A percentile compares a stretch with the other conserved stretches of the same genome.
Conservation (phyloP, 352 stramenopile genomes). For the Phytophthora palmivora region DNA sequence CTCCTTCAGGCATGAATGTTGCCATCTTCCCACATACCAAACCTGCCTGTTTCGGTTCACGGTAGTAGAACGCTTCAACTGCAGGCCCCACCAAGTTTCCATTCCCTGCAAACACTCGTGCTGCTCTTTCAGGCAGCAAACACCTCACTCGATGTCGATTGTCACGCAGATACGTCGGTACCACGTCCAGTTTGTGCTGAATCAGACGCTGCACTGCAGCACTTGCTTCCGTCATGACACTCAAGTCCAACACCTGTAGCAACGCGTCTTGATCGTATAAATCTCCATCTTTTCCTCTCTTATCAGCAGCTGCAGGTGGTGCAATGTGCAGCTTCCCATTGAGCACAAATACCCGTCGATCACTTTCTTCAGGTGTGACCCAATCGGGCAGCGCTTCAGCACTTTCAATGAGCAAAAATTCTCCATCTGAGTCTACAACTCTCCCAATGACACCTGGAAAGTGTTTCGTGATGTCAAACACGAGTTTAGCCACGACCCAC, state of each 20-base stretch:
- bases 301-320: conserved; percentile 13
- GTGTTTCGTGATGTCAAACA: conserved; percentile 52
- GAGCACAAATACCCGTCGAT: conserved; percentile 55
- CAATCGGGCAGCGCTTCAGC: conserved; percentile 73
- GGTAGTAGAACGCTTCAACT: conserved; percentile 83
- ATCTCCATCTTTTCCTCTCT: conserved; percentile 13
- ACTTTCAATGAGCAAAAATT: conserved; percentile 83
- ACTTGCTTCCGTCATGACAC: conserved; percentile 36
- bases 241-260: conserved; percentile 32
- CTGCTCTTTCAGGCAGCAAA: conserved; percentile 45
- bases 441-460: conserved; percentile 46
- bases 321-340: conserved; percentile 57
- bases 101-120: conserved; percentile 38
- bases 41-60: conserved; percentile 58
- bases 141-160: conserved; percentile 65
- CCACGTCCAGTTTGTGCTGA: conserved; percentile 45
- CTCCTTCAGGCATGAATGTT: conserved; percentile 41
- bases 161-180: conserved; percentile 48
- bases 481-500: conserved; percentile 61
- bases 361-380: conserved; percentile 66
- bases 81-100: conserved; percentile 48
- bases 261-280: conserved; percentile 46
- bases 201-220: conserved; percentile 52
- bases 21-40: conserved; percentile 65
- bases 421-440: conserved; percentile 62